Evolutionary conservation across 1,139 yeast species (phyloP).

Genomic region (Diutina scorzettiae): DNA sequence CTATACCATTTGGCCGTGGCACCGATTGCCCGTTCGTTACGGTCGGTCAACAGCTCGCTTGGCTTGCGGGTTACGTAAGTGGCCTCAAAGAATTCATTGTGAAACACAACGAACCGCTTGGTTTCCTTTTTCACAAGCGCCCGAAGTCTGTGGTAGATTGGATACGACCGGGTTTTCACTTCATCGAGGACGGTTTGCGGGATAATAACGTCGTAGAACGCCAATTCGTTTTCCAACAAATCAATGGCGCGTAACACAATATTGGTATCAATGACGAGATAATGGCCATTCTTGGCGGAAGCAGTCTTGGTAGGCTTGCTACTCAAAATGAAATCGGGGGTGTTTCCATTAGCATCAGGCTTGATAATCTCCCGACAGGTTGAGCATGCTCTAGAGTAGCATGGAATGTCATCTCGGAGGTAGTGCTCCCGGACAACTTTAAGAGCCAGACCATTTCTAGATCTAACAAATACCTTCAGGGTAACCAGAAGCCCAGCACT

Average conservation of each 20-base stretch:
- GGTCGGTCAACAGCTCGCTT: slow-evolving; percentile 74
- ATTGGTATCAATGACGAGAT: slow-evolving; percentile 79
- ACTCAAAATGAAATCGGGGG: slow-evolving; percentile 39
- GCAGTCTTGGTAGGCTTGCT: slow-evolving; percentile 33
- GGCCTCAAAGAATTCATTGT: slow-evolving; percentile 75
- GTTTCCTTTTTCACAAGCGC: slow-evolving; percentile 65
- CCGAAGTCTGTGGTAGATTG: slow-evolving; percentile 77
- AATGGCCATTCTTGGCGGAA: slow-evolving; percentile 35
- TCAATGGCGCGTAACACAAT: slow-evolving; percentile 85
- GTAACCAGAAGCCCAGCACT: slow-evolving; percentile 58
- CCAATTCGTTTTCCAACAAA: slow-evolving; percentile 62
- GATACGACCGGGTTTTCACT: slow-evolving; percentile 77
- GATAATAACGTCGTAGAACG: slow-evolving; percentile 79
- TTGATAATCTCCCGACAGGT: slow-evolving; percentile 45
- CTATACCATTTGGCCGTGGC: slow-evolving; percentile 62
- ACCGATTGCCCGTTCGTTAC: slow-evolving; percentile 88
- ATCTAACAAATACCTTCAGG: slow-evolving; percentile 85
- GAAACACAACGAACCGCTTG: slow-evolving; percentile 82
- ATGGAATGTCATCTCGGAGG: slow-evolving; percentile 82
- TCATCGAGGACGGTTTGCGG: slow-evolving; percentile 95
- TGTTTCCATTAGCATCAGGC: slow-evolving; percentile 44
- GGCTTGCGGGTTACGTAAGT: slow-evolving; percentile 55
- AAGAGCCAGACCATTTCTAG: slow-evolving; percentile 81
- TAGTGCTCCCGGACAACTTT: slow-evolving; percentile 93
- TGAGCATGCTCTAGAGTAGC: slow-evolving; percentile 63